phyloP scores from a whole-genome alignment of 352 stramenopile species.

The Detonula confervacea region DNA sequence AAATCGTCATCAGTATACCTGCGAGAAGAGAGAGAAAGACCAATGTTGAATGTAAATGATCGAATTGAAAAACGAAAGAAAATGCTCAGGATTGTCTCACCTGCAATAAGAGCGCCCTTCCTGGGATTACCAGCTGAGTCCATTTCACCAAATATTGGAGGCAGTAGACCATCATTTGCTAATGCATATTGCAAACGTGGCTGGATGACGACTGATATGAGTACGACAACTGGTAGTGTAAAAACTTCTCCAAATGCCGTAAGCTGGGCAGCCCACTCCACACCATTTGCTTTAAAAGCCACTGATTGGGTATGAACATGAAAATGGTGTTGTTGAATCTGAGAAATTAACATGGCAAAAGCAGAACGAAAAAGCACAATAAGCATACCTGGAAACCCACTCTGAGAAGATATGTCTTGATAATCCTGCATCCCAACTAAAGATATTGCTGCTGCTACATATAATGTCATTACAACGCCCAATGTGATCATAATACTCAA shows the following conservation, averaged over 20 bases:
- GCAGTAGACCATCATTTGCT: constrained; percentile 92
- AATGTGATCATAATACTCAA: constrained; percentile 91
- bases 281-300: constrained; percentile 68
- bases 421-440: constrained; percentile 88
- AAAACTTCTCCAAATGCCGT: constrained; percentile 88
- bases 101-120: constrained; percentile 58
- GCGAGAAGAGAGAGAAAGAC: background rate
- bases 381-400: constrained; percentile 58
- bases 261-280: constrained; percentile 77
- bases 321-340: constrained; percentile 5
- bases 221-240: constrained; percentile 93
- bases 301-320: constrained; percentile 37
- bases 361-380: background rate
- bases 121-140: constrained; percentile 57
- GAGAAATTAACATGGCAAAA: background rate
- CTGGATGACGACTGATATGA: constrained; percentile 92
- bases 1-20: constrained; percentile 68
- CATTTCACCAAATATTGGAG: constrained; percentile 88
- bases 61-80: background rate
- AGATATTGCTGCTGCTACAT: constrained; percentile 89
- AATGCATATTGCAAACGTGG: constrained; percentile 91
- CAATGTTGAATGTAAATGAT: background rate
- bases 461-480: constrained; percentile 84
- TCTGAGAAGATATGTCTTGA: constrained; percentile 57
- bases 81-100: constrained; percentile 10